Evolutionary conservation across 768 basidiomycete genomes (phyloP).

Genomic region (Amanita brunnescens): DNA sequence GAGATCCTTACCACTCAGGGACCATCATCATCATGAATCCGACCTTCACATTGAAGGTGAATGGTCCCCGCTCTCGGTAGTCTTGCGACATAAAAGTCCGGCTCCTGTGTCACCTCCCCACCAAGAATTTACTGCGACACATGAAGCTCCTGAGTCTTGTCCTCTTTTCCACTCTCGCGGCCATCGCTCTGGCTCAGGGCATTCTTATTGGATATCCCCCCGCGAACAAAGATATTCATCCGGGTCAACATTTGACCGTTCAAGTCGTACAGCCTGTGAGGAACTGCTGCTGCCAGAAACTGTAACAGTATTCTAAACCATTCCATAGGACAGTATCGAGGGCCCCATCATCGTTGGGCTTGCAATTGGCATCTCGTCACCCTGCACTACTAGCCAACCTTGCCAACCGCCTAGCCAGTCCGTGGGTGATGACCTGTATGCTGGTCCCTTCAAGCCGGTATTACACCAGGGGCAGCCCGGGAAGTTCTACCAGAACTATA

Average conservation of each 20-base stretch:
- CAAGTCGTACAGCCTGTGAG: neutral
- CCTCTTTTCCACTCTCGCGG: neutral
- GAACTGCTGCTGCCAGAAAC: neutral
- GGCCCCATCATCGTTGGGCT: neutral
- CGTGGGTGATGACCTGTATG: neutral
- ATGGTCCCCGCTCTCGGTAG: too few relatives aligned
- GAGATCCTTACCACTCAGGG: too few relatives aligned
- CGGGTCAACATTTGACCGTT: neutral
- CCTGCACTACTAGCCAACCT: neutral
- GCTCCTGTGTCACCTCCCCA: neutral
- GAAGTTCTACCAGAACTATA: neutral
- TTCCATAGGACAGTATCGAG: neutral
- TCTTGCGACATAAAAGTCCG: too few relatives aligned
- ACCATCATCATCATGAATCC: too few relatives aligned
- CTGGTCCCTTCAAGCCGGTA: neutral
- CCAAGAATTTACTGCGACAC: neutral
- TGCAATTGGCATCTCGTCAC: neutral
- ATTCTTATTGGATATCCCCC: neutral
- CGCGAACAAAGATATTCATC: neutral
- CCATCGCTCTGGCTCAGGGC: neutral
- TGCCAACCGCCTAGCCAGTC: neutral
- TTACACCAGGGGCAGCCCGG: neutral
- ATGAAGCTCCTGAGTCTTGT: neutral
- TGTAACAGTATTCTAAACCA: too few relatives aligned
- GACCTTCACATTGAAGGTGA: too few relatives aligned